Percentiles rank a stretch among this genome's conserved stretches.
phyloP scores from a whole-genome alignment of 1,284 basidiomycete genomes.

The Pseudozyma flocculosa region DNA sequence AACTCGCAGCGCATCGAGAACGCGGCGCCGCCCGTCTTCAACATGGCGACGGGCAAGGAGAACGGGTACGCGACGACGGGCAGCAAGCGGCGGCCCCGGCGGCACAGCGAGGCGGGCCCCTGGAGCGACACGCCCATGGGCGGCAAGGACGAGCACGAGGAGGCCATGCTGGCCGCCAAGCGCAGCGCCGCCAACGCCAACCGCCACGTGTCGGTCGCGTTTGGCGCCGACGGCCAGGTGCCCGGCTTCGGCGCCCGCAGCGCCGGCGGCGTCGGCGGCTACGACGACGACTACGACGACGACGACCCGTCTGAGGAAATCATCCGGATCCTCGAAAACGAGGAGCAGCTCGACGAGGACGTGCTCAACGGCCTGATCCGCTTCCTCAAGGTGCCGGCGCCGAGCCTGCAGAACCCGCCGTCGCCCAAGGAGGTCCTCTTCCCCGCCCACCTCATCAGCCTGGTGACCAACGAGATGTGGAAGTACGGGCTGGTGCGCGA shows the following conservation, averaged over 20 bases:
- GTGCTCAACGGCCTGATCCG: constrained; percentile 86
- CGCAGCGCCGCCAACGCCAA: constrained; percentile 70
- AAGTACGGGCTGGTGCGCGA: constrained; percentile 96
- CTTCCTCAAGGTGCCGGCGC: constrained; percentile 87
- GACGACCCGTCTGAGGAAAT: constrained; percentile 94
- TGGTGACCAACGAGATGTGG: constrained; percentile 99
- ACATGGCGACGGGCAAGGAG: constrained; percentile 51
- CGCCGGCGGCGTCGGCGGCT: constrained; percentile 13
- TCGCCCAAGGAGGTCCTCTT: constrained; percentile 96
- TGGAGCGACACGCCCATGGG: constrained; percentile 68
- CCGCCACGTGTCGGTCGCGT: constrained; percentile 86
- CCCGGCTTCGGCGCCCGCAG: constrained; percentile 38
- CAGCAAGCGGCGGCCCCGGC: constrained; percentile 64
- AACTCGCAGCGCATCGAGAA: constrained; percentile 55
- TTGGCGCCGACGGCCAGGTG: constrained; percentile 57
- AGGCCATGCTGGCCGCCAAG: constrained; percentile 73
- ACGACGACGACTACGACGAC: constrained; percentile 56
- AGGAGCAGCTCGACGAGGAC: constrained; percentile 88
- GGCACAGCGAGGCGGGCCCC: constrained; percentile 81
- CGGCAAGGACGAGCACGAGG: constrained; percentile 69
- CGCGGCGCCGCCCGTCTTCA: constrained; percentile 48
- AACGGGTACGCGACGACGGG: constrained; percentile 30
- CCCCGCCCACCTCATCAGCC: constrained; percentile 97
- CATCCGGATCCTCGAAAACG: constrained; percentile 87
- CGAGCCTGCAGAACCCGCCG: constrained; percentile 85